Conservation (phyloP, 345 rosid species). For the Salix koriyanagi region DNA sequence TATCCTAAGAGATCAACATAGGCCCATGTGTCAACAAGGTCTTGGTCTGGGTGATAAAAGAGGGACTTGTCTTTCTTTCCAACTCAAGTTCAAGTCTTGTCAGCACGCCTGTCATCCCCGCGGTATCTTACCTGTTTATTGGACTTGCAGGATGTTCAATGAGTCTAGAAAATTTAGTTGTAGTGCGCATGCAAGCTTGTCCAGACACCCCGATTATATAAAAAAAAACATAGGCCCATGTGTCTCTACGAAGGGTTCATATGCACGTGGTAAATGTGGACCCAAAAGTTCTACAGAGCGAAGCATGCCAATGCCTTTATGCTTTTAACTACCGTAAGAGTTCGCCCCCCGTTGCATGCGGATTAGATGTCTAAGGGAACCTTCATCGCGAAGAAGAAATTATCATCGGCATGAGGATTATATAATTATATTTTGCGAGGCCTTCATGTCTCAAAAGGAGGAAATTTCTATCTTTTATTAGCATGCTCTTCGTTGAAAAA, state of each 20-base stretch:
- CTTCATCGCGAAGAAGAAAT: not conserved
- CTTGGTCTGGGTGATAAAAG: too few species aligned
- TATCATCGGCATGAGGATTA: not conserved
- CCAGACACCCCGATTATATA: too few species aligned
- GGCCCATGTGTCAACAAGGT: constrained; percentile 6
- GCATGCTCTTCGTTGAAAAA: not conserved
- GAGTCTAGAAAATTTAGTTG: fast-evolving
- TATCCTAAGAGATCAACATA: constrained; percentile 25
- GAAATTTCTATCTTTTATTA: not conserved
- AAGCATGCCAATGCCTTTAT: not conserved
- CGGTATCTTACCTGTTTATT: too few species aligned
- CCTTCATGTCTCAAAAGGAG: not conserved
- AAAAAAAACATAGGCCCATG: constrained; percentile 29
- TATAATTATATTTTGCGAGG: not conserved
- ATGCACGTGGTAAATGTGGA: constrained; percentile 38
- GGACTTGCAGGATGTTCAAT: too few species aligned
- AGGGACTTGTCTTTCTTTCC: too few species aligned
- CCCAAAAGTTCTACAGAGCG: constrained; percentile 7
- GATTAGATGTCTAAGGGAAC: not conserved
- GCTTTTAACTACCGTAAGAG: too few species aligned
- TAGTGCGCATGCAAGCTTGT: too few species aligned
- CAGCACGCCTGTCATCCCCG: fast-evolving
- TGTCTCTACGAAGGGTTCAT: constrained; percentile 7
- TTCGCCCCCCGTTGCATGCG: constrained; percentile 2
- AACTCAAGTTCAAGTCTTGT: too few species aligned